These are phyloP conservation scores for Paragyromitra xinjiangensis DNA, from an alignment of 495 filamentous ascomycete species.

Conservation along the genomic window DNA sequence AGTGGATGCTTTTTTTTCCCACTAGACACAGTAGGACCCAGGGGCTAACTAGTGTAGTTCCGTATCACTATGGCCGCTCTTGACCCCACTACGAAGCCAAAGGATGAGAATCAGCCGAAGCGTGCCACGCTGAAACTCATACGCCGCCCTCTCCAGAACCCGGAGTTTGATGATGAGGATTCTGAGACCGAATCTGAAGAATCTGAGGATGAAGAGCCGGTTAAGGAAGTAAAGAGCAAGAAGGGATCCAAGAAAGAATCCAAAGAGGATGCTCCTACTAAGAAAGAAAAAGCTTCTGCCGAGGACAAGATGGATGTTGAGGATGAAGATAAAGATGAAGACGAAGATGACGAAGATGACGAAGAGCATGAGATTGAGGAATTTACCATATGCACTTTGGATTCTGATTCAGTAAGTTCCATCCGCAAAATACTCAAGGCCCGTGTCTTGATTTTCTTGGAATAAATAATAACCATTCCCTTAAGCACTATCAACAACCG, in stretches of 20 bases:
- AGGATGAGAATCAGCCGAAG: conserved; percentile 70
- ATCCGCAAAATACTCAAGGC: background rate
- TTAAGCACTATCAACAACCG: conserved; percentile 90
- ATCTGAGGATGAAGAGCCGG: conserved; percentile 75
- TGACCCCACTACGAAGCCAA: conserved; percentile 80
- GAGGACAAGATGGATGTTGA: conserved; percentile 73
- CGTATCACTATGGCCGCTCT: conserved; percentile 98
- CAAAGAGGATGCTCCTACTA: conserved; percentile 71
- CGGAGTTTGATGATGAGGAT: conserved; percentile 65
- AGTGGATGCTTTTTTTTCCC: conserved; percentile 13
- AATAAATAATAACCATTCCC: conserved; percentile 57
- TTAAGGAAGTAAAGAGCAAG: conserved; percentile 74
- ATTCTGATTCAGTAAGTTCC: conserved; percentile 76
- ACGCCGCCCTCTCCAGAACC: conserved; percentile 65
- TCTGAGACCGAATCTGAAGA: conserved; percentile 72
- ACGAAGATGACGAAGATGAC: conserved; percentile 66
- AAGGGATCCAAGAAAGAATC: conserved; percentile 75
- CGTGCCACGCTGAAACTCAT: conserved; percentile 91
- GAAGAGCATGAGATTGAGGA: conserved; percentile 80
- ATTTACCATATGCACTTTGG: conserved; percentile 91
- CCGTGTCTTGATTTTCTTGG: background rate
- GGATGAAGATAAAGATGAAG: conserved; percentile 70
- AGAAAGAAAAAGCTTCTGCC: conserved; percentile 71
- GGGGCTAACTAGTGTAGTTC: conserved; percentile 66
- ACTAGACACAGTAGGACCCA: conserved; percentile 4